Evolutionary conservation across 768 basidiomycete genomes (phyloP).

Genomic region (Lactarius evosmus): DNA sequence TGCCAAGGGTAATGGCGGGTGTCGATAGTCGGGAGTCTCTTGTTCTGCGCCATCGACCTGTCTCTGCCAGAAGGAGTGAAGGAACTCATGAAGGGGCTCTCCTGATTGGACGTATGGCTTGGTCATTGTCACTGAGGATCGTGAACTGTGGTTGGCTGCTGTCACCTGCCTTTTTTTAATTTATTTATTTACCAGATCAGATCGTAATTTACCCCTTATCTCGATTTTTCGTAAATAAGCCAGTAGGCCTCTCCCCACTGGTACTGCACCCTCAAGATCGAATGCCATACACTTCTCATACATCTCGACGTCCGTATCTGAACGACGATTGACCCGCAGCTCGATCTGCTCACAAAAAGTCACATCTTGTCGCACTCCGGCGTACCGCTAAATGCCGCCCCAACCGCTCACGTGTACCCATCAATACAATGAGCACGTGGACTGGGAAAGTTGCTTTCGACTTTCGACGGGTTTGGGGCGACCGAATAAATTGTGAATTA

Average conservation of each 20-base stretch:
- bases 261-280: too few relatives aligned
- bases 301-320: not conserved
- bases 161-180: constrained; percentile 3
- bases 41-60: constrained; percentile 85
- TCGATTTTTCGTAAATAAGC: too few relatives aligned
- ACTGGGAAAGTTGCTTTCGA: too few relatives aligned
- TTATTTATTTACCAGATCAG: constrained; percentile 18
- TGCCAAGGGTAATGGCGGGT: constrained; percentile 87
- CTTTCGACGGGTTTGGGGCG: not conserved
- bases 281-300: not conserved
- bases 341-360: not conserved
- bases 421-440: not conserved
- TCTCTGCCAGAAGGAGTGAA: constrained; percentile 86
- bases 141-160: constrained; percentile 26
- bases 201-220: constrained; percentile 19
- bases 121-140: constrained; percentile 28
- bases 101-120: constrained; percentile 76
- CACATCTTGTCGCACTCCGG: not conserved
- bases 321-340: not conserved
- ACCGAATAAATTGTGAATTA: not conserved
- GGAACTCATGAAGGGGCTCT: constrained; percentile 81
- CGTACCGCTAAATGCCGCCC: not conserved
- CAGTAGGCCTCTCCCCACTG: too few relatives aligned
- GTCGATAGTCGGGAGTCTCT: constrained; percentile 83
- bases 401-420: not conserved